phyloP scores from a whole-genome alignment of 2,329 filamentous ascomycete species.

The Diaporthe citriasiana region DNA sequence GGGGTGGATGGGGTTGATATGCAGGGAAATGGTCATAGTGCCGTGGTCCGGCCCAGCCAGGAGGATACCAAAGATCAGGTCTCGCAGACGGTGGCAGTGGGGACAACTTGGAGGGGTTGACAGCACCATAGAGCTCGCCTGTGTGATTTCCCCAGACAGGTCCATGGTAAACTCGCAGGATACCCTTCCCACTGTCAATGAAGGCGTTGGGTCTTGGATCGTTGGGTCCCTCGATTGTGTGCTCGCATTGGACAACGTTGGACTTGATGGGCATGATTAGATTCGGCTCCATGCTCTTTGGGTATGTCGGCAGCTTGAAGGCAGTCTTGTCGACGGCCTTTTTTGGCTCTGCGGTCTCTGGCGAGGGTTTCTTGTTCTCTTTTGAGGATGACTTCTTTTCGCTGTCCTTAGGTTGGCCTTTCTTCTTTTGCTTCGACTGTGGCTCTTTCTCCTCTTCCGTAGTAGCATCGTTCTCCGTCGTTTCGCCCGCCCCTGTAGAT shows the following conservation, averaged over 20 bases:
- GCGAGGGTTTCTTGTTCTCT: constrained; percentile 23
- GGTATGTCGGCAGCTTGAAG: constrained; percentile 42
- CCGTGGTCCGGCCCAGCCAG: background rate
- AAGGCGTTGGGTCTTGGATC: constrained; percentile 73
- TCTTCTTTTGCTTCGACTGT: constrained; percentile 41
- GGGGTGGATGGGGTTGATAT: background rate
- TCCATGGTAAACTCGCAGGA: constrained; percentile 71
- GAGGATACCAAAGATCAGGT: background rate
- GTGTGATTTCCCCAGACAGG: constrained; percentile 67
- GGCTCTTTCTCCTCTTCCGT: constrained; percentile 43
- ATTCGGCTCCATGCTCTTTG: constrained; percentile 53
- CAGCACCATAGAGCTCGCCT: constrained; percentile 57
- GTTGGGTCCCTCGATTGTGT: constrained; percentile 64
- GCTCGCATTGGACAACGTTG: constrained; percentile 68
- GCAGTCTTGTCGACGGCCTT: constrained; percentile 34
- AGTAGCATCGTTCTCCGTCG: constrained; percentile 21
- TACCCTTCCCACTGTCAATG: constrained; percentile 65
- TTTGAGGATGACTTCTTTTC: constrained; percentile 27
- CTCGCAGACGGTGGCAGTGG: constrained; percentile 21
- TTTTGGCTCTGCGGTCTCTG: constrained; percentile 42
- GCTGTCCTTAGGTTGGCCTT: constrained; percentile 20
- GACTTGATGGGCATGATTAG: constrained; percentile 63
- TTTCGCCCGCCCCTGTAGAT: constrained; percentile 36
- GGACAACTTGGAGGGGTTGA: constrained; percentile 30
- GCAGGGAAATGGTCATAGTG: constrained; percentile 11